Conservation (phyloP, 441 rosid species). For the Biscutella laevigata region DNA sequence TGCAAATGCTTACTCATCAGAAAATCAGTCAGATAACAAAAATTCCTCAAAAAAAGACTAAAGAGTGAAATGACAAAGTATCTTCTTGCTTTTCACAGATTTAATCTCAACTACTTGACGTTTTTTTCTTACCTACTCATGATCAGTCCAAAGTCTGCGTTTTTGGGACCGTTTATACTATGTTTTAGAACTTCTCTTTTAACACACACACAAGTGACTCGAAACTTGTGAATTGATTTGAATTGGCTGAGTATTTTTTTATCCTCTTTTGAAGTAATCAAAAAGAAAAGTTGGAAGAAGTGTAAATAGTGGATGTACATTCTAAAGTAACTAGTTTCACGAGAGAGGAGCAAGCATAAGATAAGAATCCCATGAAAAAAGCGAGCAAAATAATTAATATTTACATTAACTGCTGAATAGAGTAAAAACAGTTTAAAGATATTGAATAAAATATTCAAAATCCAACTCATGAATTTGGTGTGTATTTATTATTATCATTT, state of each 20-base stretch:
- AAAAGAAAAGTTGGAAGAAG: neutral
- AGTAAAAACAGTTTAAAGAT: neutral
- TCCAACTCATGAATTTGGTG: slow-evolving; percentile 28
- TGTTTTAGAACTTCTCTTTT: neutral
- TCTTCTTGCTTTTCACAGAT: neutral
- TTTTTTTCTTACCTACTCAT: neutral
- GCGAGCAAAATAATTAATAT: slow-evolving; percentile 7
- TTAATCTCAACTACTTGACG: neutral
- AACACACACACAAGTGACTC: neutral
- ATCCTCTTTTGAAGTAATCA: too few relatives aligned
- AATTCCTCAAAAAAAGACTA: slow-evolving; percentile 16
- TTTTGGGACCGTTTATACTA: neutral
- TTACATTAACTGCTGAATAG: slow-evolving; percentile 20
- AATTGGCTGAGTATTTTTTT: slow-evolving; percentile 11
- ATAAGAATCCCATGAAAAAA: slow-evolving; percentile 16
- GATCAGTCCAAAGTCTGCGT: slow-evolving; percentile 10
- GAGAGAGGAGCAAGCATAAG: slow-evolving; percentile 12
- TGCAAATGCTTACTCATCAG: too few relatives aligned
- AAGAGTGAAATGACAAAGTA: neutral
- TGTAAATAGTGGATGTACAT: neutral
- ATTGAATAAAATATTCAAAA: neutral
- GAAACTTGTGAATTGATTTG: neutral
- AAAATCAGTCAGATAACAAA: slow-evolving; percentile 1
- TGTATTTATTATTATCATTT: slow-evolving; percentile 20
- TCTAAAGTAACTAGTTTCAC: slow-evolving; percentile 5